Evolutionary conservation across 177 flowering plant genomes (phyloP), one percentile per base, ranked within the genome.

Genomic region (Vitis hybrid): DNA sequence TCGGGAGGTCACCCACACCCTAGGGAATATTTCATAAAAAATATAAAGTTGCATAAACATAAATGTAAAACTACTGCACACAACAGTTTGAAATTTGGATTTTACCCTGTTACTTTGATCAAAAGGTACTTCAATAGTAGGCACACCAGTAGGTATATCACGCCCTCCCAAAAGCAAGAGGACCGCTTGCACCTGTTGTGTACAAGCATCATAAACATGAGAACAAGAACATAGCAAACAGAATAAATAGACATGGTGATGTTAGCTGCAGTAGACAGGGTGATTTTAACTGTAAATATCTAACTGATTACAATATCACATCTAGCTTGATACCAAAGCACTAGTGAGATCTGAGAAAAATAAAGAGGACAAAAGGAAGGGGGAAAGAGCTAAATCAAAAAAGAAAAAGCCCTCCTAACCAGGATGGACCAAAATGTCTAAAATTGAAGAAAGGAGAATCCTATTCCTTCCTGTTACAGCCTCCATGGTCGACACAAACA

Each of bases 181-280:
- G 61, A 89, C 94, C 11, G 91, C 91, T 79, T 88, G 88, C 76
- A 89, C 94, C 94, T 89, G 76, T 68, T 15, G 20, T 33, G 11
- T 18, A 59, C 5, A 59, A 44, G 24, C 28, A 24, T 54, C 66
- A 50, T 14, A 67, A 1, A 24, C 57, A 65, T 2, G 13, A 64
- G 0, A 33, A 57, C 10, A 31, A 60, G 55, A 2, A 28, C 19
- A 5, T 17, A 44, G 14, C 15, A 13, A 62, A 10, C 47, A 62
- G 49, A 4, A 31, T 17, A 12, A 62, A 18, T 13, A 62, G 49
- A 14, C 6, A n/a, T 38, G 65, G 3, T 15, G 22, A 38, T 38
- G 47, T 5, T 38, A 38, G 8, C 47, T 38, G 47, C 9, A 38
- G 7, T 38, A 38, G 9, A 38, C 47, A 38, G 47, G 47, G 47